These are phyloP conservation scores for Phytophthora nicotianae DNA, from an alignment of 352 stramenopile species.

Conservation along the genomic window DNA sequence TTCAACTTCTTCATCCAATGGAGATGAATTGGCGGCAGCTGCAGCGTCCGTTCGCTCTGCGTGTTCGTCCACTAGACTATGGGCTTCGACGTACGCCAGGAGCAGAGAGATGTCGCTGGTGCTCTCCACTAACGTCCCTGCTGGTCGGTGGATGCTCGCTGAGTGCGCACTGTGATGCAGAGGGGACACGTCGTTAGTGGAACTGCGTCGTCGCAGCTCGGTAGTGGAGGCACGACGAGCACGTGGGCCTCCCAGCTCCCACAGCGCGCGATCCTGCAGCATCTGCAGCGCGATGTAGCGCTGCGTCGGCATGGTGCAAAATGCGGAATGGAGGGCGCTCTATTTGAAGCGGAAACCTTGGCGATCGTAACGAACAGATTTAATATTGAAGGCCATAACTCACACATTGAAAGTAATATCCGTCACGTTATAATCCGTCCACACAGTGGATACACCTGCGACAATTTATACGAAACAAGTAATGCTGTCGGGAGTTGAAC, in stretches of 20 bases:
- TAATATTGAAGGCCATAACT: constrained; percentile 1
- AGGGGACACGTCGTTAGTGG: constrained; percentile 4
- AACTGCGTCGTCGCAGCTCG: constrained; percentile 25
- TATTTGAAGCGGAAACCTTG: constrained; percentile 9
- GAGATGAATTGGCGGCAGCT: constrained; percentile 9
- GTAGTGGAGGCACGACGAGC: constrained; percentile 20
- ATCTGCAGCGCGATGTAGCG: constrained; percentile 39
- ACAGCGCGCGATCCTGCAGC: constrained; percentile 21
- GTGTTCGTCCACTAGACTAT: neutral
- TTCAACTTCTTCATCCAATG: constrained; percentile 24
- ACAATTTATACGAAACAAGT: constrained; percentile 13
- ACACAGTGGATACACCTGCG: constrained; percentile 16
- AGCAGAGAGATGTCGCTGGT: constrained; percentile 36
- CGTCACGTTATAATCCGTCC: constrained; percentile 4
- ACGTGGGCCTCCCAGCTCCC: constrained; percentile 13
- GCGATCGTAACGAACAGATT: constrained; percentile 2
- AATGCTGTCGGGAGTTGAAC: neutral
- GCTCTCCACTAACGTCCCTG: constrained; percentile 27
- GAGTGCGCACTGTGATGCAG: constrained; percentile 9
- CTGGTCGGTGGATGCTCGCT: constrained; percentile 14
- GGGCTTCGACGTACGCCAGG: constrained; percentile 12
- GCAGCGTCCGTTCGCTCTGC: neutral
- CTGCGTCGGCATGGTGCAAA: constrained; percentile 4
- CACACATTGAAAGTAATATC: neutral
- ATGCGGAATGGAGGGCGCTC: constrained; percentile 13